Percentiles rank a stretch among this genome's conserved stretches.
Conservation (phyloP, 2,329 filamentous ascomycete species). For the Sclerotinia borealis region DNA sequence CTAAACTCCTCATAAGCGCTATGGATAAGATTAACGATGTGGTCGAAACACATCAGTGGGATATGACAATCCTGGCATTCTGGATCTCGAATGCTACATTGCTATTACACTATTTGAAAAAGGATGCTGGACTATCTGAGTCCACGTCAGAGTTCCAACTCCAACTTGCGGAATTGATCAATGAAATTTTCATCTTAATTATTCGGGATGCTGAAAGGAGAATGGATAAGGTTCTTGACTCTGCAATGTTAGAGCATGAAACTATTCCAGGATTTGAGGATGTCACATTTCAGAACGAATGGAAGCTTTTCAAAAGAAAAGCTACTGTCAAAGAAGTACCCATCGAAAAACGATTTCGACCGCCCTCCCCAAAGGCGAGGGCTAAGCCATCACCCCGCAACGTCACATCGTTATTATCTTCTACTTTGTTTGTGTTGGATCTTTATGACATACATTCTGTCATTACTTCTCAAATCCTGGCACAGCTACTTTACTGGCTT, state of each 20-base stretch:
- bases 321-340: conserved; percentile 86
- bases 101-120: conserved; percentile 93
- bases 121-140: conserved; percentile 74
- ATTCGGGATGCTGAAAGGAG: conserved; percentile 92
- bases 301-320: conserved; percentile 94
- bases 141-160: conserved; percentile 85
- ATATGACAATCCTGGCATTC: conserved; percentile 98
- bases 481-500: conserved; percentile 93
- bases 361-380: conserved; percentile 86
- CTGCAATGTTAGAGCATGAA: conserved; percentile 94
- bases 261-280: conserved; percentile 97
- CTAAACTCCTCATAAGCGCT: conserved; percentile 72
- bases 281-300: conserved; percentile 95
- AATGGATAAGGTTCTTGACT: conserved; percentile 91
- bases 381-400: conserved; percentile 91
- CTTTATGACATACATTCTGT: conserved; percentile 99
- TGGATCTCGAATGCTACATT: conserved; percentile 98
- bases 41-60: conserved; percentile 94
- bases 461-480: conserved; percentile 84
- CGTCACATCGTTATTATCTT: conserved; percentile 90
- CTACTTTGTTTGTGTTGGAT: conserved; percentile 92
- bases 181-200: conserved; percentile 97
- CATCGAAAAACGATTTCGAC: conserved; percentile 81
- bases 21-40: conserved; percentile 97
- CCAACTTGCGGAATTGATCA: conserved; percentile 88